phyloP scores from a whole-genome alignment of 2,329 filamentous ascomycete genomes.

The Beauveria scarabaeidicola region DNA sequence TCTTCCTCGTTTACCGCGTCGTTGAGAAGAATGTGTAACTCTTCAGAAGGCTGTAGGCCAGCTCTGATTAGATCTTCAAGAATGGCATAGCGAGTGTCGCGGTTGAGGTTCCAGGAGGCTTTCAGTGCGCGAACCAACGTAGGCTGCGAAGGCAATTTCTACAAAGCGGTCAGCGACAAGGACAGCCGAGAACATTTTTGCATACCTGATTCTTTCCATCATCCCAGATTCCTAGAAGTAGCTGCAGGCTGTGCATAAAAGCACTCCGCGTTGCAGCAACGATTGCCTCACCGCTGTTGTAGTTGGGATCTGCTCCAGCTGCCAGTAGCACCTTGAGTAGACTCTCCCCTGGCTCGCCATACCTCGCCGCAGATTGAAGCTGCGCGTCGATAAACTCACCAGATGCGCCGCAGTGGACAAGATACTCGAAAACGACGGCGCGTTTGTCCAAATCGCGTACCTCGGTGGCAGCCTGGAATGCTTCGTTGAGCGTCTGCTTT shows the following conservation, averaged over 20 bases:
- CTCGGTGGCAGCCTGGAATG: constrained; percentile 48
- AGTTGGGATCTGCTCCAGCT: constrained; percentile 47
- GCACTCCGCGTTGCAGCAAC: constrained; percentile 45
- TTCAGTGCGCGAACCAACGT: constrained; percentile 45
- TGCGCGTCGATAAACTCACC: constrained; percentile 45
- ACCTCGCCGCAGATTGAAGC: constrained; percentile 43
- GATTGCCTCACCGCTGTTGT: constrained; percentile 46
- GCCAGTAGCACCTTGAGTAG: constrained; percentile 42
- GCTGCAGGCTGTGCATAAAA: constrained; percentile 39
- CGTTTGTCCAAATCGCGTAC: constrained; percentile 41
- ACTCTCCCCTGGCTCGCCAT: constrained; percentile 38
- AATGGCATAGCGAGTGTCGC: constrained; percentile 39
- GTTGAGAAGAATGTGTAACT: constrained; percentile 41
- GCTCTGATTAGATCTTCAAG: constrained; percentile 43
- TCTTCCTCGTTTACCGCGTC: constrained; percentile 46
- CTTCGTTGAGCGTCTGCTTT: constrained; percentile 36
- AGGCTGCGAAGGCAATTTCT: constrained; percentile 38
- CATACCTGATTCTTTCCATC: constrained; percentile 33
- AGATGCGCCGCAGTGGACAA: constrained; percentile 40
- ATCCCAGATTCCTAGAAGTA: constrained; percentile 41
- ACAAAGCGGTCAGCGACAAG: constrained; percentile 9
- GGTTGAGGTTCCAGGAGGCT: constrained; percentile 42
- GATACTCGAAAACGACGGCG: constrained; percentile 39
- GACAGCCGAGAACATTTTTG: constrained; percentile 3
- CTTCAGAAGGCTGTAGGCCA: constrained; percentile 38